phyloP scores from a whole-genome alignment of 2,329 filamentous ascomycete species.

The Fusarium sp. region DNA sequence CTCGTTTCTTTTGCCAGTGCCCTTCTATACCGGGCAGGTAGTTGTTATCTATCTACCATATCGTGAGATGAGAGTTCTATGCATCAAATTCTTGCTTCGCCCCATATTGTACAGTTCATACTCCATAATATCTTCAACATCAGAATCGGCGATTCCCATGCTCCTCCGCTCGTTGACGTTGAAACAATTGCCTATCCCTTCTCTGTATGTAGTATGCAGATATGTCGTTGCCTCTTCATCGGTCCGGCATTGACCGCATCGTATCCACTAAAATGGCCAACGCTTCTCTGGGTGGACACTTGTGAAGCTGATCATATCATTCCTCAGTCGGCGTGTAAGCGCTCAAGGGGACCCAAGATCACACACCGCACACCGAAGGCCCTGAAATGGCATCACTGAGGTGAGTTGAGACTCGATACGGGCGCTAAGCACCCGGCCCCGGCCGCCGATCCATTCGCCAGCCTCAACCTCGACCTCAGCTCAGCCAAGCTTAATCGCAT shows the following conservation, averaged over 20 bases:
- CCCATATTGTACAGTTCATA: conserved; percentile 15
- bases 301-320: conserved; percentile 19
- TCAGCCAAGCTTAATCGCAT: conserved; percentile 59
- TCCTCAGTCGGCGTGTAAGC: conserved; percentile 4
- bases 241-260: conserved; percentile 23
- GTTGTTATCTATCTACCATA: conserved; percentile 21
- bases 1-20: background rate
- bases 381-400: conserved; percentile 11
- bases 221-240: conserved; percentile 17
- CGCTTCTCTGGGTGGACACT: background rate
- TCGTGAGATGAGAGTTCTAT: conserved; percentile 43
- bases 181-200: conserved; percentile 10
- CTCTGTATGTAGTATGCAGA: conserved; percentile 4
- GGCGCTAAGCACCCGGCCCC: conserved; percentile 21
- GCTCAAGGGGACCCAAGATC: conserved; percentile 9
- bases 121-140: conserved; percentile 11
- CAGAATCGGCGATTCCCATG: conserved; percentile 24
- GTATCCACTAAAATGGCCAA: conserved; percentile 30
- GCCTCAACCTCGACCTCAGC: conserved; percentile 35
- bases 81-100: conserved; percentile 12
- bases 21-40: conserved; percentile 6
- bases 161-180: conserved; percentile 1
- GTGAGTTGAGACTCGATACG: conserved; percentile 8
- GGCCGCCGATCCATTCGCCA: conserved; percentile 20
- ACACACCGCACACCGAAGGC: conserved; percentile 35